A percentile compares a stretch with the other conserved stretches of the same genome.
These are phyloP conservation scores for Comarum palustre DNA, from an alignment of 306 rosid genomes.

Conservation along the genomic window DNA sequence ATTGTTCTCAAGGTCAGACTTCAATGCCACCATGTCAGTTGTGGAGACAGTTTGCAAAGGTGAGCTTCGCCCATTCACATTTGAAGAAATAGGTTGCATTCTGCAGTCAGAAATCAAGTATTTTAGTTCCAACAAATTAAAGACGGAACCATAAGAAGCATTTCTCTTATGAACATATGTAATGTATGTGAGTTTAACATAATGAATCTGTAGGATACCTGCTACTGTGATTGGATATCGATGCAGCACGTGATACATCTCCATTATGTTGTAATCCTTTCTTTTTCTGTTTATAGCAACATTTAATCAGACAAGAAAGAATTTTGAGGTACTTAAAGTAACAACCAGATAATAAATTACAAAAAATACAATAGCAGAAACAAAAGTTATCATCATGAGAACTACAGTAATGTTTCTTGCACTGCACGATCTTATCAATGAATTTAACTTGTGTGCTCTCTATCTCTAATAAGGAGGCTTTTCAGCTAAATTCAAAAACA, in stretches of 20 bases:
- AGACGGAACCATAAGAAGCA: constrained; percentile 6
- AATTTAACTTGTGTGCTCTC: neutral
- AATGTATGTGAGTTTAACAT: neutral
- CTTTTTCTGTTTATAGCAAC: constrained; percentile 66
- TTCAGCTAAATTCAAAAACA: neutral
- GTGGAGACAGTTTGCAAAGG: constrained; percentile 41
- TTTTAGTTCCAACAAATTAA: constrained; percentile 29
- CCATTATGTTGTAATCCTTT: constrained; percentile 52
- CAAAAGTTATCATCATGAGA: constrained; percentile 6
- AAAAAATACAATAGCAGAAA: neutral
- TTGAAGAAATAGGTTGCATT: constrained; percentile 31
- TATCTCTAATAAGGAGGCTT: neutral
- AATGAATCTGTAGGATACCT: constrained; percentile 47
- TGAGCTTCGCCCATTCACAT: constrained; percentile 29
- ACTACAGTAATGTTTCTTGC: neutral
- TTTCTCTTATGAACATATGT: neutral
- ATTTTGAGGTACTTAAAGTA: constrained; percentile 24
- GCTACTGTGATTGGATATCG: constrained; percentile 50
- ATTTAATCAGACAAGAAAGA: constrained; percentile 23
- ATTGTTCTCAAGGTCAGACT: constrained; percentile 39
- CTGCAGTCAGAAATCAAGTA: constrained; percentile 47
- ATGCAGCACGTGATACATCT: constrained; percentile 49
- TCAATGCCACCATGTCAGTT: constrained; percentile 23
- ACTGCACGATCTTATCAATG: neutral
- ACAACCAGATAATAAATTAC: constrained; percentile 1